A percentile compares a stretch with the other conserved stretches of the same genome.
phyloP scores from a whole-genome alignment of 176 grass and related monocot species.

The Eragrostis nindensis region DNA sequence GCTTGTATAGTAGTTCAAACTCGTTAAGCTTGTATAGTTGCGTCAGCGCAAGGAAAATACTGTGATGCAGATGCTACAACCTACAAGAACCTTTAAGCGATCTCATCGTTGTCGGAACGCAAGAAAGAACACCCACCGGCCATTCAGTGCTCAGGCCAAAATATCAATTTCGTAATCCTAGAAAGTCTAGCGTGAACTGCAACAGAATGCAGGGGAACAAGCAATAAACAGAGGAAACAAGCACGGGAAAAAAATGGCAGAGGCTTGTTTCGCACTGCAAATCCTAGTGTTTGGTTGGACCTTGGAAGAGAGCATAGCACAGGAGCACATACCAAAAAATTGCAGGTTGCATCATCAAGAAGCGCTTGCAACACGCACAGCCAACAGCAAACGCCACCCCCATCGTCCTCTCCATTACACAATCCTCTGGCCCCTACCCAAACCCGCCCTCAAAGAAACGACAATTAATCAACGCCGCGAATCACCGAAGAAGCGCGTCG shows the following conservation, averaged over 20 bases:
- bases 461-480: too few species aligned
- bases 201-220: neutral
- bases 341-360: neutral
- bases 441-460: neutral
- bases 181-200: neutral
- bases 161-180: neutral
- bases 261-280: neutral
- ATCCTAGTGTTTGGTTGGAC: neutral
- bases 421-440: neutral
- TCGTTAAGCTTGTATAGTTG: too few species aligned
- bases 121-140: neutral
- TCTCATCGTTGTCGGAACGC: neutral
- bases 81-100: neutral
- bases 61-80: neutral
- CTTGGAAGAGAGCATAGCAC: neutral
- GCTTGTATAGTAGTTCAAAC: too few species aligned
- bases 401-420: neutral
- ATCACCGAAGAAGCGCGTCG: conserved; percentile 4
- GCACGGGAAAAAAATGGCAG: neutral
- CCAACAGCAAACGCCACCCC: neutral
- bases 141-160: neutral
- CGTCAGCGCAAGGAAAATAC: neutral
- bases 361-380: neutral
- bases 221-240: neutral
- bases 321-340: neutral